These are phyloP conservation scores for Cicer cuneatum DNA, from an alignment of 306 rosid species.

Conservation along the genomic window DNA sequence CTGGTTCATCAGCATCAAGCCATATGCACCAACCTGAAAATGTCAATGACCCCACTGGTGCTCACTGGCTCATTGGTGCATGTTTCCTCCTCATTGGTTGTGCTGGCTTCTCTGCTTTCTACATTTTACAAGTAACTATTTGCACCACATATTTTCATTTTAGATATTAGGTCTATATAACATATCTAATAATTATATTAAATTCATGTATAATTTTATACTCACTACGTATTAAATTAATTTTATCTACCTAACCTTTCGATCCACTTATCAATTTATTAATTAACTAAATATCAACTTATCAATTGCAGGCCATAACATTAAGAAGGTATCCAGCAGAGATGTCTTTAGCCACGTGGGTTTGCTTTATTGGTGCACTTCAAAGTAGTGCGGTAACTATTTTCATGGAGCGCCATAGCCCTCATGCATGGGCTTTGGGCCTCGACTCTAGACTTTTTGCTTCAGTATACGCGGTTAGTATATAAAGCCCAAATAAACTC, in stretches of 20 bases:
- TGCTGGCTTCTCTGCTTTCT: constrained; percentile 70
- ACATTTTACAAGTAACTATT: constrained; percentile 62
- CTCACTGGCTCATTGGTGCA: constrained; percentile 62
- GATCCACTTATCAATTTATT: too few relatives aligned
- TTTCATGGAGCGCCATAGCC: constrained; percentile 50
- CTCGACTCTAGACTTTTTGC: constrained; percentile 63
- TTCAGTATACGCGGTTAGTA: constrained; percentile 62
- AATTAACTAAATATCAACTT: too few relatives aligned
- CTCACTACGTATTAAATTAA: too few relatives aligned
- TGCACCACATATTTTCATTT: too few relatives aligned
- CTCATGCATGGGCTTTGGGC: constrained; percentile 61
- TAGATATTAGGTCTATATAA: too few relatives aligned
- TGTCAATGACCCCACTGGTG: constrained; percentile 45
- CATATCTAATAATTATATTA: too few relatives aligned
- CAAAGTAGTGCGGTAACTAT: constrained; percentile 60
- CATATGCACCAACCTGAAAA: constrained; percentile 38
- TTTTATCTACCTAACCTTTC: too few relatives aligned
- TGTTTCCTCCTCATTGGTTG: constrained; percentile 65
- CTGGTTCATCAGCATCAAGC: constrained; percentile 12
- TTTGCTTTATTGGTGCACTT: constrained; percentile 66
- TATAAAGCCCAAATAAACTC: background rate
- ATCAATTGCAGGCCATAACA: constrained; percentile 59
- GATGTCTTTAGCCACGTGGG: constrained; percentile 69
- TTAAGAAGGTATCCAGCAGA: constrained; percentile 74
- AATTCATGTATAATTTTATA: too few relatives aligned